Percentiles rank a stretch among this genome's conserved stretches.
Conservation (phyloP, 2,329 filamentous ascomycete species). For the Neobulgaria alba region DNA sequence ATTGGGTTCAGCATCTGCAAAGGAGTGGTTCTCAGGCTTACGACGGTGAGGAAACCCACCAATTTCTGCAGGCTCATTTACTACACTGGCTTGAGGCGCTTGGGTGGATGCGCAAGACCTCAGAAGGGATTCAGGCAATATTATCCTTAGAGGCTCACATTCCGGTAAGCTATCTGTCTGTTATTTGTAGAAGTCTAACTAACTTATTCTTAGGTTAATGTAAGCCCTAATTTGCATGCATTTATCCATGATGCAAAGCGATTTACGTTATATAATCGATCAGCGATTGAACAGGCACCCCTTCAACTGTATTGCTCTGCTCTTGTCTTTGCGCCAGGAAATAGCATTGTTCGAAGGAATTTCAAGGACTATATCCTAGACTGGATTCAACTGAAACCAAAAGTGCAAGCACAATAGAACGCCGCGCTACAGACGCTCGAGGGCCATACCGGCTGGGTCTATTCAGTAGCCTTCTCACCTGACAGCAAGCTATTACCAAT, state of each 20-base stretch:
- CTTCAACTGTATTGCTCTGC: slow-evolving; percentile 13
- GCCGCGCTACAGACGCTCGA: not conserved
- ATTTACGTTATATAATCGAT: slow-evolving; percentile 8
- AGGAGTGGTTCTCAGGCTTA: slow-evolving; percentile 21
- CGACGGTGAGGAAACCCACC: slow-evolving; percentile 22
- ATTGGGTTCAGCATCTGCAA: slow-evolving; percentile 30
- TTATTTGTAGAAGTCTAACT: not conserved
- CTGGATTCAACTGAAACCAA: not conserved
- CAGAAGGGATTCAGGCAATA: slow-evolving; percentile 2
- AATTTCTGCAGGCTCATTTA: slow-evolving; percentile 28
- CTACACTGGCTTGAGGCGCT: slow-evolving; percentile 18
- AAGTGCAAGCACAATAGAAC: not conserved
- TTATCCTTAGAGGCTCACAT: slow-evolving; percentile 4
- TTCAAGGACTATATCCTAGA: slow-evolving; percentile 1
- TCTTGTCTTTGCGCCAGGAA: slow-evolving; percentile 2
- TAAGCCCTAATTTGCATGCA: slow-evolving; percentile 2
- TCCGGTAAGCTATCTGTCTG: slow-evolving; percentile 3
- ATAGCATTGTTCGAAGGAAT: not conserved
- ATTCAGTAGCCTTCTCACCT: slow-evolving; percentile 8
- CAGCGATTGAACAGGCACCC: slow-evolving; percentile 12
- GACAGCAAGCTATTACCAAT: slow-evolving; percentile 2
- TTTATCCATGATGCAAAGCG: slow-evolving; percentile 15
- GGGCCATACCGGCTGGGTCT: slow-evolving; percentile 4
- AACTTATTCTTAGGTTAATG: slow-evolving; percentile 1
- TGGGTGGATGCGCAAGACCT: slow-evolving; percentile 20